Conservation (phyloP, 179 eudicot species). For the Carnegiea gigantea region DNA sequence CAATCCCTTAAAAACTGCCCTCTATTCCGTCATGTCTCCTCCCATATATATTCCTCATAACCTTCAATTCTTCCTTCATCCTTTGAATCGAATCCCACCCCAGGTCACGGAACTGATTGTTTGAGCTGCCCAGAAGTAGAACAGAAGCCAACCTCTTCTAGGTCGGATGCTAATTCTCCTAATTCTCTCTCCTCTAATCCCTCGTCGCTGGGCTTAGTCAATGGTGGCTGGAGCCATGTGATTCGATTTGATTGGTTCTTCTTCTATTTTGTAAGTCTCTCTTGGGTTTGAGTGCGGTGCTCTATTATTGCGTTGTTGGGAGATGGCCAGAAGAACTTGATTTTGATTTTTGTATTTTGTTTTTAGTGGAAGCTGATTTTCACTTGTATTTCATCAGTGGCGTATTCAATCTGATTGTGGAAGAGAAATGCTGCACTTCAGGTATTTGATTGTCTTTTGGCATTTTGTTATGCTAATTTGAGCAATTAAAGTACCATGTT, state of each 20-base stretch:
- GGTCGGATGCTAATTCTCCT: not conserved
- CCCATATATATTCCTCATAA: not conserved
- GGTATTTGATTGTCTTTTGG: conserved; percentile 36
- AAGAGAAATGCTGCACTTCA: conserved; percentile 50
- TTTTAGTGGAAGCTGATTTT: conserved; percentile 55
- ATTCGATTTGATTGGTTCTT: not conserved
- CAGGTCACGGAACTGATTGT: not conserved
- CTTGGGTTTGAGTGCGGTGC: not conserved
- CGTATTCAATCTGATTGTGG: conserved; percentile 43
- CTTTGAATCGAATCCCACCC: not conserved
- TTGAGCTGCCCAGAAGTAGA: not conserved
- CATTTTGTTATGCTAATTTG: not conserved
- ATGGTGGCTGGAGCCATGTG: not conserved
- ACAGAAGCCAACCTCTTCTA: not conserved
- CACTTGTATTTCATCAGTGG: conserved; percentile 36
- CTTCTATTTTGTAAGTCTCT: conserved; percentile 1
- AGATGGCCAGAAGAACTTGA: not conserved
- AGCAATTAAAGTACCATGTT: not conserved
- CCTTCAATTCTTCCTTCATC: not conserved
- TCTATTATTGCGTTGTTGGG: too few relatives aligned
- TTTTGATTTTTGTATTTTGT: conserved; percentile 16
- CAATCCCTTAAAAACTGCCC: not conserved
- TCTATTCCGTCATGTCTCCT: not conserved
- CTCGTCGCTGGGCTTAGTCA: not conserved
- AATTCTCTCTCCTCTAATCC: not conserved